Base-by-base conservation (phyloP, 2,329 filamentous ascomycete species). In the Aspergillus tamarii region DNA sequence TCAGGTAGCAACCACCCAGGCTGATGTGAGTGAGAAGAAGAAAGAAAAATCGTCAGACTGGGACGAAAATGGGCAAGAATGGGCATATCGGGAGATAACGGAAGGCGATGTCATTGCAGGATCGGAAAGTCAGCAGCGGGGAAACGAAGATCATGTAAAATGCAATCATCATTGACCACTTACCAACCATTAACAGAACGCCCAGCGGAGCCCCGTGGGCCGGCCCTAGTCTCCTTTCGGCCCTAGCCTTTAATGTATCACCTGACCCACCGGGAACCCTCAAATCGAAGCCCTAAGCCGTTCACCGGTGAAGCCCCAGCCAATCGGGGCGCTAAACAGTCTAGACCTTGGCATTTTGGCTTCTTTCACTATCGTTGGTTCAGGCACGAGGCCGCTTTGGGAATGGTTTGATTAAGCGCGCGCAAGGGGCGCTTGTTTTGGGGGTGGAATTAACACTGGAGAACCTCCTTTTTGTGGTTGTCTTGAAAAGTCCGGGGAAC, bases 341-440 rank as follows among this genome's bases (percentile, higher is more conserved):
- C n/a, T 54, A 36, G 52, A 36, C 30, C 32, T 54, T 55, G 30
- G 30, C 32, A 36, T 23, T 54, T 36, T 11, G 19, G 32, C 8
- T 19, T 23, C 21, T 54, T 34, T 21, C 30, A 19, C 52, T 10
- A 11, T 34, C n/a, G 53, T 59, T 54, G 46, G 64, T 48, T 63
- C 69, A 67, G 67, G 67, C 64, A 69, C 65, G 64, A 64, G 67
- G 28, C 61, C 34, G 45, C 48, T 60, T 64, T 64, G 36, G 59
- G 48, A 57, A 63, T 68, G 50, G 60, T 41, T 28, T 57, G 64
- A 67, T 65, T 72, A 77, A 69, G 69, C 76, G 76, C 76, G 76
- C 75, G 74, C 71, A 75, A 77, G 74, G 72, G 70, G 76, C 76
- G 76, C 74, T 74, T 77, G 73, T 73, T 73, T 73, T 12, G 61